These are phyloP conservation scores for Singerocomus rubriflavus DNA, from an alignment of 1,284 basidiomycete genomes.

Conservation along the genomic window DNA sequence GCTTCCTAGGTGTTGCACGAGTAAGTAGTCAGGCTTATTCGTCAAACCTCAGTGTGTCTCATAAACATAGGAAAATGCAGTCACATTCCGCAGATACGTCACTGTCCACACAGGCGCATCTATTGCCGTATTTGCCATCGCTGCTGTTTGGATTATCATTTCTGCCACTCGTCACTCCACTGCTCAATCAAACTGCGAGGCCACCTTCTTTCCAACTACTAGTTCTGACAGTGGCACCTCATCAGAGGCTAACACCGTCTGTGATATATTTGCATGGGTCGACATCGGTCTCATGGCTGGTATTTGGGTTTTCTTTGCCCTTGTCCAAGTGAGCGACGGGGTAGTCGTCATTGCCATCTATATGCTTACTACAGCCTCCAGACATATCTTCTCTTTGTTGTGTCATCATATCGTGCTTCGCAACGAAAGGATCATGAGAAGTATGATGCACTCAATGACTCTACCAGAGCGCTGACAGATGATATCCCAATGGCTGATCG, in stretches of 20 bases:
- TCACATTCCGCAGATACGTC: constrained; percentile 72
- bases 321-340: constrained; percentile 57
- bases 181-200: constrained; percentile 66
- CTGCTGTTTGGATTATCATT: constrained; percentile 77
- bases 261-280: constrained; percentile 87
- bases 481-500: constrained; percentile 66
- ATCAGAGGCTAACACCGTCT: constrained; percentile 65
- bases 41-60: neutral
- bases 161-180: constrained; percentile 72
- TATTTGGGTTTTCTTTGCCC: constrained; percentile 74
- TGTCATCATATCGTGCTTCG: constrained; percentile 69
- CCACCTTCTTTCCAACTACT: constrained; percentile 51
- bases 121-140: constrained; percentile 65
- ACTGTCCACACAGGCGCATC: constrained; percentile 63
- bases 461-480: constrained; percentile 56
- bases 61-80: constrained; percentile 65
- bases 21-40: constrained; percentile 40
- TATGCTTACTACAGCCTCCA: constrained; percentile 30
- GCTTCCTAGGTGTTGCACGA: constrained; percentile 77
- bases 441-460: constrained; percentile 74
- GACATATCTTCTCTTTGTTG: constrained; percentile 68
- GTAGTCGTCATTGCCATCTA: neutral
- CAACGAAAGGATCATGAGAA: constrained; percentile 80
- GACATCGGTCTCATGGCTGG: constrained; percentile 89
- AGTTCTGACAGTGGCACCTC: constrained; percentile 36